These are phyloP conservation scores for Penicillium sp. DNA, from an alignment of 2,329 filamentous ascomycete genomes.

Conservation along the genomic window DNA sequence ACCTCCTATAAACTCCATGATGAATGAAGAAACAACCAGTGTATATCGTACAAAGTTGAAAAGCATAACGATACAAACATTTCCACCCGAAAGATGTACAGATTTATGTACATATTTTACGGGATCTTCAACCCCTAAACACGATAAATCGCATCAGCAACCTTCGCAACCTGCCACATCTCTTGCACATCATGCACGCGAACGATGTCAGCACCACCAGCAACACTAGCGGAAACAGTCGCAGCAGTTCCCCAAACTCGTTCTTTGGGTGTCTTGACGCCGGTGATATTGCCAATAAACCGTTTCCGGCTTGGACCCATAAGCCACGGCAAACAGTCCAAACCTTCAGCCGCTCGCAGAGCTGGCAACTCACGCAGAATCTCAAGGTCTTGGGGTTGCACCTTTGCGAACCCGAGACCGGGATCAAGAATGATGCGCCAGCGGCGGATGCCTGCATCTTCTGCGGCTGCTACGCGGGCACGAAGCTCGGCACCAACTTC, in stretches of 20 bases:
- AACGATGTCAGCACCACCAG: conserved; percentile 86
- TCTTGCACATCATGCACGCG: conserved; percentile 87
- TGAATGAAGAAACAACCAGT: conserved; percentile 22
- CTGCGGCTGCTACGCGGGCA: conserved; percentile 70
- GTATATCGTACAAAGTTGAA: conserved; percentile 26
- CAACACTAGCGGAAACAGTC: conserved; percentile 80
- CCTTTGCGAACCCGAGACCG: conserved; percentile 92
- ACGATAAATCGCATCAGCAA: conserved; percentile 92
- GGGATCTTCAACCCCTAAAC: conserved; percentile 12
- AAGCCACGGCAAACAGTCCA: conserved; percentile 76
- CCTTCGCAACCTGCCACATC: conserved; percentile 80
- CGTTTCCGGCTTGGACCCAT: conserved; percentile 85
- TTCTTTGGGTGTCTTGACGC: conserved; percentile 68
- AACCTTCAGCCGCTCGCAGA: conserved; percentile 50
- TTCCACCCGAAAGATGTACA: conserved; percentile 1
- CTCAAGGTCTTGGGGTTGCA: conserved; percentile 74
- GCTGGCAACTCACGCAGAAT: conserved; percentile 68
- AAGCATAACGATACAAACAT: conserved; percentile 5
- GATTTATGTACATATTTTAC: not conserved
- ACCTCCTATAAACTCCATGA: conserved; percentile 16
- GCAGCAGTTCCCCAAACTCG: conserved; percentile 85
- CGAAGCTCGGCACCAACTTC: conserved; percentile 69
- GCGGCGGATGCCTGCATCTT: conserved; percentile 77
- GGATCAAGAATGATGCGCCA: conserved; percentile 97
- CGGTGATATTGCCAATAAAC: conserved; percentile 83